Percentiles rank a stretch among this genome's conserved stretches.
These are phyloP conservation scores for Marsdenia floribunda DNA, from an alignment of 257 asterid species.

Conservation along the genomic window DNA sequence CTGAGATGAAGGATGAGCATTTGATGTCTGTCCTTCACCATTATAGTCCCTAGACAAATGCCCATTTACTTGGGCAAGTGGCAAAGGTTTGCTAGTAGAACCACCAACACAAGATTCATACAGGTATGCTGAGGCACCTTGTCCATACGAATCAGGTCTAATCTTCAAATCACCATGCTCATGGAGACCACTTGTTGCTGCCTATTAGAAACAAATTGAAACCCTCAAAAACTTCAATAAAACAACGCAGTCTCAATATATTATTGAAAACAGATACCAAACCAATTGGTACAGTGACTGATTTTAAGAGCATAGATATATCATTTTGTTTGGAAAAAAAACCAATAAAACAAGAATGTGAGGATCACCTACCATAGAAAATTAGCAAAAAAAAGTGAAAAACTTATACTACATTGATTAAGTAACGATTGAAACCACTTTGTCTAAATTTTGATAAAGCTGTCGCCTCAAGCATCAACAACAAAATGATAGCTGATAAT, in stretches of 20 bases:
- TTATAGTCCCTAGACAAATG: constrained; percentile 56
- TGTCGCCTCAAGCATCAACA: neutral
- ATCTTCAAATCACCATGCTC: constrained; percentile 31
- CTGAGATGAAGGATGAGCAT: constrained; percentile 25
- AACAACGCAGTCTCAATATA: neutral
- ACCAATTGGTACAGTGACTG: neutral
- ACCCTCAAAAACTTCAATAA: neutral
- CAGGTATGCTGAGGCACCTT: constrained; percentile 27
- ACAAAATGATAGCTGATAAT: neutral
- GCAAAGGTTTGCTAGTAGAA: constrained; percentile 34
- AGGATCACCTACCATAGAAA: neutral
- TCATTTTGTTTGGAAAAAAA: neutral
- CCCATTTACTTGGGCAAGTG: constrained; percentile 55
- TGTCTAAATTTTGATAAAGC: neutral
- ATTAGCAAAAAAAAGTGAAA: neutral
- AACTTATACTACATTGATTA: neutral
- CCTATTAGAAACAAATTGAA: constrained; percentile 21
- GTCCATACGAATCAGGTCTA: constrained; percentile 33
- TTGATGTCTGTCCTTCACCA: constrained; percentile 53
- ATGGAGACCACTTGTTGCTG: constrained; percentile 25
- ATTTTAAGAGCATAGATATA: neutral
- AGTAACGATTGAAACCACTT: neutral
- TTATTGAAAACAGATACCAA: neutral
- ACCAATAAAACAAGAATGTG: neutral
- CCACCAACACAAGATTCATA: constrained; percentile 31